Percentiles rank a stretch among this genome's conserved stretches.
phyloP scores from a whole-genome alignment of 768 basidiomycete genomes.

The Lanmaoa pseudosensibilis region DNA sequence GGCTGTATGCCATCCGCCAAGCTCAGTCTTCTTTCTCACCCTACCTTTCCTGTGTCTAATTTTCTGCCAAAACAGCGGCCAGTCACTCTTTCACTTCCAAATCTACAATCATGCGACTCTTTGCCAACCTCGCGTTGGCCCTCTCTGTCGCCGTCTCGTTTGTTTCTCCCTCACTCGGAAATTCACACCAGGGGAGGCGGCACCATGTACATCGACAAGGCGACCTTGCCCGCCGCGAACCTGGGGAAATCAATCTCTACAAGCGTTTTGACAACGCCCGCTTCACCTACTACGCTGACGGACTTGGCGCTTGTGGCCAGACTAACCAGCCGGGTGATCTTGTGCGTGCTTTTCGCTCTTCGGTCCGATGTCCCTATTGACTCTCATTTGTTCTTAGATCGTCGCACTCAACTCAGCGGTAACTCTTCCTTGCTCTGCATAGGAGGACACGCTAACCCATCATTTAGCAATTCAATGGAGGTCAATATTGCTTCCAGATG shows the following conservation, averaged over 20 bases:
- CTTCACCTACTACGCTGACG: constrained; percentile 42
- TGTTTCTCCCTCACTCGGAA: constrained; percentile 17
- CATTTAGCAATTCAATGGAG: constrained; percentile 53
- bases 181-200: constrained; percentile 23
- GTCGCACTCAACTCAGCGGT: constrained; percentile 46
- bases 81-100: constrained; percentile 24
- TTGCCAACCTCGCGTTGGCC: constrained; percentile 19
- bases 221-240: constrained; percentile 27
- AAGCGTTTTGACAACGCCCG: constrained; percentile 25
- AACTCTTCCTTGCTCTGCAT: not conserved
- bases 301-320: constrained; percentile 45
- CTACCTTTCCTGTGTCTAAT: constrained; percentile 4
- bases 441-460: constrained; percentile 1
- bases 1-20: not conserved
- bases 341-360: constrained; percentile 24
- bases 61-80: constrained; percentile 3
- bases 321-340: constrained; percentile 33
- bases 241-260: constrained; percentile 23
- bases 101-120: constrained; percentile 22
- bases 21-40: not conserved
- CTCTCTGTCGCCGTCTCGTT: constrained; percentile 21
- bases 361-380: constrained; percentile 1
- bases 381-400: constrained; percentile 37
- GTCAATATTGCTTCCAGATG: constrained; percentile 55
- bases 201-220: constrained; percentile 24